Conservation (phyloP, 2,329 filamentous ascomycete species). For the Hymenoscyphus linearis region DNA sequence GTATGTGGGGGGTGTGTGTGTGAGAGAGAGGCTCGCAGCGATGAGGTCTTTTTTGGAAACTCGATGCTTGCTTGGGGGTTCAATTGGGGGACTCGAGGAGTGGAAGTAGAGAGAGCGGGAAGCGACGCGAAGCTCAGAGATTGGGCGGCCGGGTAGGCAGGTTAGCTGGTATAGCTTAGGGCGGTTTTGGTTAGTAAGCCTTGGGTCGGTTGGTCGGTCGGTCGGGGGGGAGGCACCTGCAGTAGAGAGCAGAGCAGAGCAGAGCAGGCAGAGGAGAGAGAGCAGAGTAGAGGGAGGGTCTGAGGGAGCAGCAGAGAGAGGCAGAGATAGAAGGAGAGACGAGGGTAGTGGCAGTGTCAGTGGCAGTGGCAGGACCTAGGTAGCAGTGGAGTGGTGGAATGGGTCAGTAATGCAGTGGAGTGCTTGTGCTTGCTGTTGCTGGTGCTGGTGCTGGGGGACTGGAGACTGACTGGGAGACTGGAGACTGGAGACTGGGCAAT, state of each 20-base stretch:
- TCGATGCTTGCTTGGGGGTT: neutral
- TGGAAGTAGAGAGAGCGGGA: neutral
- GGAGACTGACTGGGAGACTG: too few relatives aligned
- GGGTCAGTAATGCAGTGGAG: too few relatives aligned
- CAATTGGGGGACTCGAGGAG: neutral
- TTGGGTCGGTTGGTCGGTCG: too few relatives aligned
- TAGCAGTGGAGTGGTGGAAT: too few relatives aligned
- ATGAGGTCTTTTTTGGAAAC: neutral
- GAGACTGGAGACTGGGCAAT: too few relatives aligned
- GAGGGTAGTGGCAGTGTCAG: neutral
- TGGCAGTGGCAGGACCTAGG: too few relatives aligned
- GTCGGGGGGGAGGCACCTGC: neutral
- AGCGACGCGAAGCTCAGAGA: slow-evolving; percentile 4
- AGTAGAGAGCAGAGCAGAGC: neutral
- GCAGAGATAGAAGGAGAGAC: neutral
- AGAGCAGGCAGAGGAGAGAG: neutral
- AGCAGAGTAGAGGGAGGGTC: neutral
- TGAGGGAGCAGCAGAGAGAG: neutral
- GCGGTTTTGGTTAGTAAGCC: neutral
- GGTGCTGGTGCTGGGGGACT: too few relatives aligned
- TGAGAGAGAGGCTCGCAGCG: neutral
- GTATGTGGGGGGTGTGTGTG: neutral
- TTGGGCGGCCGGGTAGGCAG: neutral
- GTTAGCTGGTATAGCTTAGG: neutral
- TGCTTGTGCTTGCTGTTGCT: too few relatives aligned